Conservation (phyloP, 2,329 filamentous ascomycete genomes). For the Fusarium foetens region DNA sequence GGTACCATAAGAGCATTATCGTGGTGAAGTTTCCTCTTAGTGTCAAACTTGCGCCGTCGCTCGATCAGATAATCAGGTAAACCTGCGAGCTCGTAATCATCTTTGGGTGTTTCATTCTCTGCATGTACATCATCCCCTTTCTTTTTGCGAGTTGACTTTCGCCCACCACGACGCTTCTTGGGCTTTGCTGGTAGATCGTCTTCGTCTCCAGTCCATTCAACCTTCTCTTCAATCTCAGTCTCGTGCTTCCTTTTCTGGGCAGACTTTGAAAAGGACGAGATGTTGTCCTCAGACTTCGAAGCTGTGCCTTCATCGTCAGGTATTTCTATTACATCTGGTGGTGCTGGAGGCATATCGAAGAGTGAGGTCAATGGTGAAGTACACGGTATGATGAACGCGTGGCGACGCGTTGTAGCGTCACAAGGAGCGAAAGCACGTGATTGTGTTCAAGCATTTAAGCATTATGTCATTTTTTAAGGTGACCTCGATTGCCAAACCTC, state of each 20-base stretch:
- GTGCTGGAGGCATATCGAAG: constrained; percentile 25
- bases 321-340: constrained; percentile 42
- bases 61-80: constrained; percentile 74
- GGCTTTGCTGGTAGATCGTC: constrained; percentile 67
- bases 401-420: constrained; percentile 15
- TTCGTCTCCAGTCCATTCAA: constrained; percentile 69
- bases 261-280: constrained; percentile 7
- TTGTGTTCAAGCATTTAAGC: not conserved
- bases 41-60: constrained; percentile 76
- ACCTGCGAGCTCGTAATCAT: constrained; percentile 54
- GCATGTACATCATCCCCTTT: constrained; percentile 42
- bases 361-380: not conserved
- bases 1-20: constrained; percentile 79
- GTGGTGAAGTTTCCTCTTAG: constrained; percentile 66
- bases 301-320: constrained; percentile 38
- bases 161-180: constrained; percentile 52
- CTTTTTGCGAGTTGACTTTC: constrained; percentile 46
- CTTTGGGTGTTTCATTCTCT: constrained; percentile 51
- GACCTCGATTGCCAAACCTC: not conserved
- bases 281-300: constrained; percentile 34
- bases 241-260: constrained; percentile 53
- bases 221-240: constrained; percentile 54
- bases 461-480: not conserved
- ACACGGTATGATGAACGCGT: constrained; percentile 20
- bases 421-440: constrained; percentile 43